Conservation (phyloP, 1,139 yeast species). For the Magnusiomyces magnusii region DNA sequence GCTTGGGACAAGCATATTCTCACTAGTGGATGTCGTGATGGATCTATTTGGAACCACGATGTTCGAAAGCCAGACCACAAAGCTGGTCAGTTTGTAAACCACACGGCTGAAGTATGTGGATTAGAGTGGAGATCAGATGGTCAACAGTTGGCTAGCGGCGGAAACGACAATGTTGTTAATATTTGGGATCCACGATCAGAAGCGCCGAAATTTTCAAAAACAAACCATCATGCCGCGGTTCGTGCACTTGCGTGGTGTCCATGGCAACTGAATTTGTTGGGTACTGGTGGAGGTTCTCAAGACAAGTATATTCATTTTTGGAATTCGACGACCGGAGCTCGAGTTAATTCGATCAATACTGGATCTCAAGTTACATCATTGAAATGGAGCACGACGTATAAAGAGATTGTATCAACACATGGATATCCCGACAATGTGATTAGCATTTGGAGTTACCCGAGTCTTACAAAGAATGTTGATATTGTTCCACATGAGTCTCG, state of each 20-base stretch:
- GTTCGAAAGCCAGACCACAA: constrained; percentile 83
- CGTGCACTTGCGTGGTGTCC: constrained; percentile 98
- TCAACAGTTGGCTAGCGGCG: constrained; percentile 81
- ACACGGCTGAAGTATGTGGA: constrained; percentile 90
- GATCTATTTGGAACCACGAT: constrained; percentile 82
- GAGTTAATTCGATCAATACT: constrained; percentile 80
- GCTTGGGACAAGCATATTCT: constrained; percentile 79
- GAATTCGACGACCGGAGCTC: constrained; percentile 87
- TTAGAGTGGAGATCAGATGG: constrained; percentile 83
- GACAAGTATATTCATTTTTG: constrained; percentile 91
- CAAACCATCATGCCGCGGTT: constrained; percentile 87
- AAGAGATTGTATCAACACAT: constrained; percentile 89
- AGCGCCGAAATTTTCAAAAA: constrained; percentile 66
- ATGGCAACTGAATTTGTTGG: constrained; percentile 68
- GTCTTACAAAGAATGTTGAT: constrained; percentile 82
- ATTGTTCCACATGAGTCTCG: constrained; percentile 88
- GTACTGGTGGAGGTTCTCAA: constrained; percentile 95
- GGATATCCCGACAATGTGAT: constrained; percentile 89
- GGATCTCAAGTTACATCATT: constrained; percentile 92
- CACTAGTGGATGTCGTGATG: constrained; percentile 78
- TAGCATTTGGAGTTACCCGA: constrained; percentile 78
- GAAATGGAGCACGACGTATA: constrained; percentile 77
- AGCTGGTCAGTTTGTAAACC: constrained; percentile 52
- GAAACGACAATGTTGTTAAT: constrained; percentile 88
- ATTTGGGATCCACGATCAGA: constrained; percentile 89